These are phyloP conservation scores for Danielia reshetovae DNA, from an alignment of 805 yeast genomes.

Conservation along the genomic window DNA sequence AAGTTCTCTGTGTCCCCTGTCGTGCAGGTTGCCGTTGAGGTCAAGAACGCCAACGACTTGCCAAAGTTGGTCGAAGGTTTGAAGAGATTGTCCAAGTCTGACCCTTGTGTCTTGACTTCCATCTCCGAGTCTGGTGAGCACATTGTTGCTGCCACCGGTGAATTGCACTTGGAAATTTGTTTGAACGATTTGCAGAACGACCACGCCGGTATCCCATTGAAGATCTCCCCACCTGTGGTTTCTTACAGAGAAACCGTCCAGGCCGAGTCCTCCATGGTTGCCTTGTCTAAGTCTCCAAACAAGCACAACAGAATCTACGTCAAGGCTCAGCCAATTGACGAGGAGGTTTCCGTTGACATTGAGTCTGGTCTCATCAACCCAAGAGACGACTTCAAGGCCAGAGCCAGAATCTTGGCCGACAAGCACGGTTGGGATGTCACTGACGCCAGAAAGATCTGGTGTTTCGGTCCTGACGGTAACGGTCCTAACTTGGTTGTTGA, in stretches of 20 bases:
- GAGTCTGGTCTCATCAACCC: slow-evolving; percentile 90
- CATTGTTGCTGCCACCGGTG: slow-evolving; percentile 99
- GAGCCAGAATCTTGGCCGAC: slow-evolving; percentile 98
- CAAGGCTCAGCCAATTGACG: slow-evolving; percentile 94
- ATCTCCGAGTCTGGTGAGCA: slow-evolving; percentile 98
- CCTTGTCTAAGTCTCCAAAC: slow-evolving; percentile 99
- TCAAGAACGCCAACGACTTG: slow-evolving; percentile 98
- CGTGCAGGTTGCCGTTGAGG: slow-evolving; percentile 99
- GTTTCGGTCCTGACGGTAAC: slow-evolving; percentile 99
- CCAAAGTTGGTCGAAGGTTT: slow-evolving; percentile 99
- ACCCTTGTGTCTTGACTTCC: slow-evolving; percentile 91
- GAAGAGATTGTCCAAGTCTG: slow-evolving; percentile 99
- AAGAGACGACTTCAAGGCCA: slow-evolving; percentile 96
- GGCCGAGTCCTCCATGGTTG: slow-evolving; percentile 89
- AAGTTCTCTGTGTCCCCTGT: slow-evolving; percentile 99
- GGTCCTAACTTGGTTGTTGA: slow-evolving; percentile 99
- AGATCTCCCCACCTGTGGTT: slow-evolving; percentile 96
- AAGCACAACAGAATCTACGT: slow-evolving; percentile 99
- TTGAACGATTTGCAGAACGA: slow-evolving; percentile 92
- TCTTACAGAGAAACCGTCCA: slow-evolving; percentile 98
- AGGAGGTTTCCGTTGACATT: slow-evolving; percentile 88
- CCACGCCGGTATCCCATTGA: slow-evolving; percentile 99
- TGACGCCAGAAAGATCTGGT: slow-evolving; percentile 99
- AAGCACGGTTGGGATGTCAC: slow-evolving; percentile 99
- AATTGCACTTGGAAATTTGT: slow-evolving; percentile 98